phyloP scores from a whole-genome alignment of 2,329 filamentous ascomycete genomes.

The Pestalotiopsis sp. region DNA sequence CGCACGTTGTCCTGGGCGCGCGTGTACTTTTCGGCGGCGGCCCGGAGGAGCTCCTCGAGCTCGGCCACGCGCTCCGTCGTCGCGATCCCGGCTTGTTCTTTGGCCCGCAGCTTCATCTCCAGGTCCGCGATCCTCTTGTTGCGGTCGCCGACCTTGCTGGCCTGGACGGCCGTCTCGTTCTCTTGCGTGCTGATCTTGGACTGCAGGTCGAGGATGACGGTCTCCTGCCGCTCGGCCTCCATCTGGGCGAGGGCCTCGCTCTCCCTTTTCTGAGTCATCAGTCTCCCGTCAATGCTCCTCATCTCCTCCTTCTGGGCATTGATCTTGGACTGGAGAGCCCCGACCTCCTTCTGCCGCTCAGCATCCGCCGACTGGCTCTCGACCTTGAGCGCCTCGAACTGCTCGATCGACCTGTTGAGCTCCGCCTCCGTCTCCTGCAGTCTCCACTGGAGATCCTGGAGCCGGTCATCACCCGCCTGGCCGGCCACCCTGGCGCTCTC shows the following conservation, averaged over 20 bases:
- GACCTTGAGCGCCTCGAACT: not conserved
- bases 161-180: not conserved
- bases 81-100: not conserved
- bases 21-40: not conserved
- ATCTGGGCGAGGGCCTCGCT: not conserved
- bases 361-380: not conserved
- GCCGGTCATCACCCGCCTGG: not conserved
- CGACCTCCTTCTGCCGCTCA: not conserved
- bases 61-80: not conserved
- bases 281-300: no score
- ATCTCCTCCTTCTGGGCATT: not conserved
- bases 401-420: not conserved
- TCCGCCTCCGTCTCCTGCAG: not conserved
- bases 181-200: not conserved
- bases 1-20: slow-evolving; percentile 3
- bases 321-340: not conserved
- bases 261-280: not conserved
- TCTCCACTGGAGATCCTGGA: not conserved
- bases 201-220: not conserved
- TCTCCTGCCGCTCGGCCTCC: not conserved
- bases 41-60: not conserved
- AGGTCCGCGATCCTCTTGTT: not conserved
- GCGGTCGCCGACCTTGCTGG: not conserved
- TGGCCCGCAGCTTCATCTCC: not conserved
- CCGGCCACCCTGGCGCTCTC: not conserved